These are phyloP conservation scores for Coemansia sp. DNA, from an alignment of 192 early-diverging fungal species.

Conservation along the genomic window DNA sequence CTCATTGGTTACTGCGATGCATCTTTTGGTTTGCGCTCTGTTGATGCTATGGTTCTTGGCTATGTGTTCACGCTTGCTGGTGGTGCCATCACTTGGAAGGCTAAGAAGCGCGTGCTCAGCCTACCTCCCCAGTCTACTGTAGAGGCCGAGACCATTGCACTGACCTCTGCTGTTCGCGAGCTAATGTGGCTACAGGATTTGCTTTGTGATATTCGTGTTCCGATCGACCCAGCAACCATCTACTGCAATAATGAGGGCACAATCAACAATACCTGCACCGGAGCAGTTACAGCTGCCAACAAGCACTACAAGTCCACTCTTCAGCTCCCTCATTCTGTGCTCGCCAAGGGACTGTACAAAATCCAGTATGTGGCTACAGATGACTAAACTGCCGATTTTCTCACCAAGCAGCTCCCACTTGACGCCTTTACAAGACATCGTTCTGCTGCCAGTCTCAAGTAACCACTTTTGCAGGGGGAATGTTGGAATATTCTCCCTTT, in stretches of 20 bases:
- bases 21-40: background rate
- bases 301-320: conserved; percentile 10
- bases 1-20: background rate
- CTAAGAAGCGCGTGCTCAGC: background rate
- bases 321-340: background rate
- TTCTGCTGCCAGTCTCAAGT: background rate
- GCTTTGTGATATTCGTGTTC: background rate
- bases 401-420: background rate
- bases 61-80: background rate
- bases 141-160: background rate
- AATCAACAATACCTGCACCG: background rate
- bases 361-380: background rate
- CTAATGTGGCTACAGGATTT: background rate
- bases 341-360: background rate
- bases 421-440: background rate
- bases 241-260: conserved; percentile 2
- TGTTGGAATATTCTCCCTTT: conserved; percentile 5
- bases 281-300: conserved; percentile 2
- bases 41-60: background rate
- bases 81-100: background rate
- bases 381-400: conserved; percentile 4
- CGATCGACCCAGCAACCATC: background rate
- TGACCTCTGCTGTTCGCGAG: background rate
- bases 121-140: background rate
- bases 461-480: background rate